A percentile compares a stretch with the other conserved stretches of the same genome.
Evolutionary conservation across 352 stramenopile species (phyloP).

Genomic region (Globisporangium uncinulatum): DNA sequence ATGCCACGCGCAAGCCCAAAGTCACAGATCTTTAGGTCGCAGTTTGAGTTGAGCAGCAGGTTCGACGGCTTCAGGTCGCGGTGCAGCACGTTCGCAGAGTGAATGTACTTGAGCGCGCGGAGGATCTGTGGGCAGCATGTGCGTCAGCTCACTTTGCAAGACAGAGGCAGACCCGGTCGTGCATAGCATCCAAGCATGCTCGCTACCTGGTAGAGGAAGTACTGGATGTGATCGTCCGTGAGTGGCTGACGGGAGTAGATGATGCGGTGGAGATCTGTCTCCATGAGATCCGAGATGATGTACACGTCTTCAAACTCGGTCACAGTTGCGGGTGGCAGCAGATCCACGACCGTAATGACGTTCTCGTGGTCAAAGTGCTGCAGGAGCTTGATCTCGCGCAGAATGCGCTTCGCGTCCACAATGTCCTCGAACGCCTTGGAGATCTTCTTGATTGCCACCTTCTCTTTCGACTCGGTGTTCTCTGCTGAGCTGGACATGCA

Average conservation of each 20-base stretch:
- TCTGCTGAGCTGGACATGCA: conserved; percentile 51
- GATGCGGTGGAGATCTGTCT: conserved; percentile 97
- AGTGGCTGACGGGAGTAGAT: conserved; percentile 95
- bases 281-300: conserved; percentile 97
- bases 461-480: conserved; percentile 76
- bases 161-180: too few relatives aligned
- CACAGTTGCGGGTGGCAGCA: conserved; percentile 91
- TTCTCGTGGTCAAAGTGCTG: conserved; percentile 94
- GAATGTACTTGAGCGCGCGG: conserved; percentile 92
- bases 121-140: conserved; percentile 80
- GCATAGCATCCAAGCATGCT: background rate
- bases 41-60: conserved; percentile 94
- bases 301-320: conserved; percentile 97
- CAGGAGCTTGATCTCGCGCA: conserved; percentile 95
- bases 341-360: conserved; percentile 94
- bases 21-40: conserved; percentile 64
- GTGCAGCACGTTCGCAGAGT: conserved; percentile 93
- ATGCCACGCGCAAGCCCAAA: conserved; percentile 85
- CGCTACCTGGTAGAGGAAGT: conserved; percentile 86
- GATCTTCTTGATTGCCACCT: conserved; percentile 88
- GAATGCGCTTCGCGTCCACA: conserved; percentile 98
- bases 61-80: conserved; percentile 98
- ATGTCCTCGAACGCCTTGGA: conserved; percentile 95
- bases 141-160: background rate
- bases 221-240: conserved; percentile 92